Base-by-base conservation (phyloP, 352 stramenopile species). In the Globisporangium abappressorium region DNA sequence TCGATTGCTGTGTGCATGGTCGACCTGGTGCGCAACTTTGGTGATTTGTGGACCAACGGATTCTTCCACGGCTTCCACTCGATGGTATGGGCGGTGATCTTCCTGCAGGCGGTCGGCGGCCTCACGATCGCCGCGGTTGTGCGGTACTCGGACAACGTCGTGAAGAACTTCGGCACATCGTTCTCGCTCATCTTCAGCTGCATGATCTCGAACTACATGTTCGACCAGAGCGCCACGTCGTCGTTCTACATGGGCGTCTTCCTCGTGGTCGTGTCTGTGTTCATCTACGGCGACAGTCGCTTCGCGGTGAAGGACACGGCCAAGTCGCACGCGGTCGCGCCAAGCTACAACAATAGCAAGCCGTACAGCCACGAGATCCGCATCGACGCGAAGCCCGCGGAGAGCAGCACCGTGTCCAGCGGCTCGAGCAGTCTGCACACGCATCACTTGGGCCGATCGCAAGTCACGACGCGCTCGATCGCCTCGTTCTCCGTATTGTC, bases 131-230 rank as follows among this genome's bases (percentile, higher is more conserved):
- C 89, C 7, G 87, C 85, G 0, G 89, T 96, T 65, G 87, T 96
- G 74, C 83, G 87, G 22, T 96, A 89, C 78, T 94, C 89, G 65
- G 89, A 96, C 84, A 96, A 96, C 69, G 87, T 96, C 57, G 82
- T 96, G 71, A 96, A 96, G 80, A 96, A 95, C 72, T 96, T 96
- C 64, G 89, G 85, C 75, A 94, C 89, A 30, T 92, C 85, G 20
- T 93, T 96, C 75, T 94, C 89, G 62, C 78, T 96, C 63, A 84
- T 96, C 68, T 83, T 96, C 38, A 94, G 85, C 67, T 94, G 87
- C 78, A 84, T 96, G 64, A 92, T 96, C 77, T 94, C 89, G 69
- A 94, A 95, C 75, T 92, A 92, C 74, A 90, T 96, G 77, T 96
- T 94, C 66, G 66, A 84, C 74, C 80, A 93, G 74, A 84, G 77